These are phyloP conservation scores for Didymella sp. DNA, from an alignment of 2,329 filamentous ascomycete species.

Conservation along the genomic window DNA sequence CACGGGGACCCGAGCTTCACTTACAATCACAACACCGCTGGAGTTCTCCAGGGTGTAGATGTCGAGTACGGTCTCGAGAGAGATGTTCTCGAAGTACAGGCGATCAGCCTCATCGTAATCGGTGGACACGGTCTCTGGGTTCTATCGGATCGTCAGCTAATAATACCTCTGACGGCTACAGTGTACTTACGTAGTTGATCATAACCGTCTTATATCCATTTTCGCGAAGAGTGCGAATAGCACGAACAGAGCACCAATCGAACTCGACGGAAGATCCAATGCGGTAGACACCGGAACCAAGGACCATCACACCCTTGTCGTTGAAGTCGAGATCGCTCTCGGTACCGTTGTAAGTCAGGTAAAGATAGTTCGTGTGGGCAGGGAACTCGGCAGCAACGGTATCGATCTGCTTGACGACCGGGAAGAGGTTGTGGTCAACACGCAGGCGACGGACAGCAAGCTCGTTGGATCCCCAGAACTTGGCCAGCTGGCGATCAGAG, in stretches of 20 bases:
- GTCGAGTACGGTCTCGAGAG: constrained; percentile 86
- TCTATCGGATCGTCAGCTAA: constrained; percentile 54
- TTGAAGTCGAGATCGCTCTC: constrained; percentile 84
- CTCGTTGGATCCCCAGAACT: constrained; percentile 94
- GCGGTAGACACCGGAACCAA: constrained; percentile 94
- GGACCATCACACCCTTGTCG: constrained; percentile 93
- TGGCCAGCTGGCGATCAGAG: constrained; percentile 89
- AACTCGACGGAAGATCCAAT: constrained; percentile 99
- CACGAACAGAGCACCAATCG: constrained; percentile 97
- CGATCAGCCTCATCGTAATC: constrained; percentile 95
- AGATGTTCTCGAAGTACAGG: constrained; percentile 96
- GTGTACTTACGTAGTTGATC: constrained; percentile 11
- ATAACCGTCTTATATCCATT: constrained; percentile 84
- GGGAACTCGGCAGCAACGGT: constrained; percentile 98
- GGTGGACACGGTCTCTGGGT: constrained; percentile 87
- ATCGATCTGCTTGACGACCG: constrained; percentile 97
- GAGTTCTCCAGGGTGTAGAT: constrained; percentile 89
- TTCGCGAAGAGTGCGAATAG: constrained; percentile 86
- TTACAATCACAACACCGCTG: constrained; percentile 76
- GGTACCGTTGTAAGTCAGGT: constrained; percentile 91
- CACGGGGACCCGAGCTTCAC: not conserved
- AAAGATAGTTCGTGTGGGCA: constrained; percentile 92
- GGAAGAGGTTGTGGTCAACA: constrained; percentile 84
- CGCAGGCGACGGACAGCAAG: constrained; percentile 83
- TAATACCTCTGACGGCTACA: not conserved